Evolutionary conservation across 805 yeast species (phyloP).

Genomic region (Myxozyma monticola): DNA sequence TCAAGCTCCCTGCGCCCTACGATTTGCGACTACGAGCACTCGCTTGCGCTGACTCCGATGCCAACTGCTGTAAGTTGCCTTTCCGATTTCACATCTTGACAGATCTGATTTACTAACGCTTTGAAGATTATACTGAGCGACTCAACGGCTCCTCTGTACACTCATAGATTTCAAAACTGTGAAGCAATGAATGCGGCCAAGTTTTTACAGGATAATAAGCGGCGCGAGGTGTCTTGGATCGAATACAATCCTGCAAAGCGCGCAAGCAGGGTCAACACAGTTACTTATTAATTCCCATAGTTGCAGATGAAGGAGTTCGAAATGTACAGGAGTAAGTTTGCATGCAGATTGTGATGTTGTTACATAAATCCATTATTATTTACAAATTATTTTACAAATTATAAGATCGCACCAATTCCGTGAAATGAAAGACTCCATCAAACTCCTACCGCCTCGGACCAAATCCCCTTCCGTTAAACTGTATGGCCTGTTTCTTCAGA

Average conservation of each 20-base stretch:
- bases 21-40: conserved; percentile 67
- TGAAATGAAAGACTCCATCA: too few species aligned
- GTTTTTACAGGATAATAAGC: conserved; percentile 3
- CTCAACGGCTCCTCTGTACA: conserved; percentile 66
- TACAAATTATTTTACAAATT: background rate
- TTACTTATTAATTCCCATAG: conserved; percentile 3
- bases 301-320: too few species aligned
- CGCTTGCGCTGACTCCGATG: conserved; percentile 70
- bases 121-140: conserved; percentile 59
- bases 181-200: conserved; percentile 17
- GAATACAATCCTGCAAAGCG: conserved; percentile 64
- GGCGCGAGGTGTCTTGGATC: conserved; percentile 53
- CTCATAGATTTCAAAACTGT: conserved; percentile 48
- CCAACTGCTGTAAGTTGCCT: conserved; percentile 54
- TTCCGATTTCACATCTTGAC: background rate
- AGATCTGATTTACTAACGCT: background rate
- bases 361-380: background rate
- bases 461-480: conserved; percentile 12
- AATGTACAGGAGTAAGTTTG: too few species aligned
- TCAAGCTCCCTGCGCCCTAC: conserved; percentile 59
- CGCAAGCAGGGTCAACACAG: conserved; percentile 6
- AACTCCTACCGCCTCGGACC: background rate
- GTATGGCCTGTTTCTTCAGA: conserved; percentile 42
- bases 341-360: background rate
- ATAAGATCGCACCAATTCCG: too few species aligned